Evolutionary conservation across 2,329 filamentous ascomycete species (phyloP), one percentile per base, ranked within the genome.

Genomic region (Alternaria sp.): DNA sequence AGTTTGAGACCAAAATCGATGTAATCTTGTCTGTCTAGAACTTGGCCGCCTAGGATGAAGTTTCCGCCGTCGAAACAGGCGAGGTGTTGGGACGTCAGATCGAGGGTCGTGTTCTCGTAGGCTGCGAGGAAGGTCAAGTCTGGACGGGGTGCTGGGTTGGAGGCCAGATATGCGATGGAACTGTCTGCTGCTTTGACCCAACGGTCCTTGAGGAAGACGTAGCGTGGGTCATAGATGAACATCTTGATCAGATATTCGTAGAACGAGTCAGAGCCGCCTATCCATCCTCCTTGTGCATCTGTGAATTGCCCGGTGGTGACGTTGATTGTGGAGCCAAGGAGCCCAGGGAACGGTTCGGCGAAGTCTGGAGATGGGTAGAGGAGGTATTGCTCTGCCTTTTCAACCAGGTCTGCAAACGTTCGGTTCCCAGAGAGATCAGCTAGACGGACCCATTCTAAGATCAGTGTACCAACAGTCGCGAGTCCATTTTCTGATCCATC

Each of bases 161-260:
- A 91, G 14, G 87, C 83, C 7, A 96, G 84, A 69, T 93, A 83
- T 59, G 85, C 76, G 48, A 95, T 94, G 6, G 88, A 89, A 7
- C 90, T 93, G 67, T 96, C 89, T 53, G 89, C 91, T 2, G 92
- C 92, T 1, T 83, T 74, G 42, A 92, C 80, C 92, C 92, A 97
- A 30, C 76, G 87, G 64, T 94, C 89, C 69, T 84, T 88, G 80
- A 94, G 93, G 3, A 77, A 63, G 2, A 71, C 78, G 70, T 91
- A 96, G 3, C 87, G 84, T 0, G 87, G 83, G 72, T 94, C 90
- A 75, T 96, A 96, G 55, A 94, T 78, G 70, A 89, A 96, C 91
- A 95, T 94, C 82, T 96, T 96, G 77, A 96, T 89, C 32, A 96
- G 85, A 71, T 96, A 96, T 79, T 96, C 92, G 80, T 96, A 96